Percentiles rank a stretch among this genome's conserved stretches.
phyloP scores from a whole-genome alignment of 148 eudicot genomes.

The Spergularia marina region DNA sequence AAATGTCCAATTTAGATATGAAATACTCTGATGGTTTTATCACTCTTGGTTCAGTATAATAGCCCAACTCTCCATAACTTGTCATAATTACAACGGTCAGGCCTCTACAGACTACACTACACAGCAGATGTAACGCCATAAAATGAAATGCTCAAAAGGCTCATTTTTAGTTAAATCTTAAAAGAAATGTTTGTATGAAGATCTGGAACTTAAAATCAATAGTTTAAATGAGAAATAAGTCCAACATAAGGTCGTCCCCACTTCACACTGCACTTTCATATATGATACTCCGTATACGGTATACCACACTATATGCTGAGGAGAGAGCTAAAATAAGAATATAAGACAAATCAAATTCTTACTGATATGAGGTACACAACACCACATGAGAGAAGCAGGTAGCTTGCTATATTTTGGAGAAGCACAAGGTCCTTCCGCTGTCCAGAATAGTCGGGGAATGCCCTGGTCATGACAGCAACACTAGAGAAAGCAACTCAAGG shows the following conservation, averaged over 20 bases:
- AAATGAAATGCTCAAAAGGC: background rate
- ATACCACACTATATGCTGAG: too few relatives aligned
- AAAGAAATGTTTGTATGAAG: background rate
- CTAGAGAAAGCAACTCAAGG: slow-evolving; percentile 37
- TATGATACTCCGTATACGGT: too few relatives aligned
- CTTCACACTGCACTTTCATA: background rate
- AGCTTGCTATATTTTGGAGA: slow-evolving; percentile 75
- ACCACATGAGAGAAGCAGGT: slow-evolving; percentile 82
- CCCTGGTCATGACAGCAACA: slow-evolving; percentile 97
- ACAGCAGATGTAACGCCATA: background rate
- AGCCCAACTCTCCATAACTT: background rate
- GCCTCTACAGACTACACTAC: background rate
- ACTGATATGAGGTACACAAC: slow-evolving; percentile 72
- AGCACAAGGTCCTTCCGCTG: slow-evolving; percentile 48
- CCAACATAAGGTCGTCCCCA: background rate
- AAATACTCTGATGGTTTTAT: background rate
- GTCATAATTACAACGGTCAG: background rate
- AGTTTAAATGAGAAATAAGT: background rate
- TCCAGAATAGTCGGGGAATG: slow-evolving; percentile 59
- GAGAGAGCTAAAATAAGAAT: background rate
- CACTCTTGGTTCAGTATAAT: background rate
- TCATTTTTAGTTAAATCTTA: background rate
- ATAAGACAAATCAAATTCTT: slow-evolving; percentile 27
- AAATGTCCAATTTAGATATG: background rate
- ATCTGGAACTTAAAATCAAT: background rate